Evolutionary conservation across 2,329 filamentous ascomycete species (phyloP).

Genomic region (Hymenotorrendiella dingleyae): DNA sequence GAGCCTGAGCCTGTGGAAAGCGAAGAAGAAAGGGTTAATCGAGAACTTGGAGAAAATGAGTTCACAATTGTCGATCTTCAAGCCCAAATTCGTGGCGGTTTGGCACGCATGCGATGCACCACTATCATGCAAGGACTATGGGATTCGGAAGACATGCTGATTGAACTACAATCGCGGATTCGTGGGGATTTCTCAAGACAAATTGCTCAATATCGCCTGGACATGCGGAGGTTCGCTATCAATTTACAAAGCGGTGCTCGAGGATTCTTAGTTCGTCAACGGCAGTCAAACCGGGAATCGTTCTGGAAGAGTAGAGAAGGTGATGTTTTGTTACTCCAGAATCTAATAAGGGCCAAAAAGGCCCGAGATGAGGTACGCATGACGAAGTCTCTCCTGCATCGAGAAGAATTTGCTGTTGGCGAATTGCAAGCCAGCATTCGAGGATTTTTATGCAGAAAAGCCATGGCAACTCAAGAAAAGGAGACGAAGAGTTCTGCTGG

Average conservation of each 20-base stretch:
- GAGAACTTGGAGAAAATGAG: conserved; percentile 76
- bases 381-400: conserved; percentile 52
- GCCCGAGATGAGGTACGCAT: conserved; percentile 52
- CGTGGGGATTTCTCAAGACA: conserved; percentile 84
- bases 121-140: conserved; percentile 83
- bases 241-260: conserved; percentile 73
- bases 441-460: conserved; percentile 59
- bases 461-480: conserved; percentile 48
- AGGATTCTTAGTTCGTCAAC: conserved; percentile 66
- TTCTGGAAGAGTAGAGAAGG: conserved; percentile 66
- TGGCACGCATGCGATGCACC: conserved; percentile 71
- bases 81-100: conserved; percentile 75
- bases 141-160: conserved; percentile 72
- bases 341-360: conserved; percentile 66
- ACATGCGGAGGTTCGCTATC: conserved; percentile 76
- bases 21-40: conserved; percentile 80
- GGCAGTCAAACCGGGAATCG: conserved; percentile 55
- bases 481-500: conserved; percentile 47
- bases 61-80: conserved; percentile 71
- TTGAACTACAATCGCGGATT: conserved; percentile 80
- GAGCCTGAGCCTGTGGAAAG: conserved; percentile 66
- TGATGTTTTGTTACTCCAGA: conserved; percentile 75
- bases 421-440: conserved; percentile 61
- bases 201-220: conserved; percentile 71
- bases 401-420: conserved; percentile 57